phyloP scores from a whole-genome alignment of 1,284 basidiomycete genomes.

The Microbotryomycetes sp. region DNA sequence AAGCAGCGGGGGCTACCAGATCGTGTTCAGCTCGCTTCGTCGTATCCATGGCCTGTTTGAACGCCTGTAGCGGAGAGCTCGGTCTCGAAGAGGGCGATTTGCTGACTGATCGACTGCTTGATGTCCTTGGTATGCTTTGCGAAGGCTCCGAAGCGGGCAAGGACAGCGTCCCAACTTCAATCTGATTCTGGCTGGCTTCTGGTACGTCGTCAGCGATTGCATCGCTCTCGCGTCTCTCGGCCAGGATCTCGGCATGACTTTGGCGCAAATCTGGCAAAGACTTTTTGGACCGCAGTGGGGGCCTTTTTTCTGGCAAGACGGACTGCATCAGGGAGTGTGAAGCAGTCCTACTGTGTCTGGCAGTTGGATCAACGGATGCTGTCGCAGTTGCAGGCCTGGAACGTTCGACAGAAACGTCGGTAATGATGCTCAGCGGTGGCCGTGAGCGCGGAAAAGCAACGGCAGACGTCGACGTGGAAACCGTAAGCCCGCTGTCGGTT shows the following conservation, averaged over 20 bases:
- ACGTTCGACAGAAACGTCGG: background rate
- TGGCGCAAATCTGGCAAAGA: slow-evolving; percentile 78
- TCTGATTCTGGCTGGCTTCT: background rate
- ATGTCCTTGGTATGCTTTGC: background rate
- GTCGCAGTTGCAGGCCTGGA: background rate
- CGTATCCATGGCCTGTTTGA: slow-evolving; percentile 25
- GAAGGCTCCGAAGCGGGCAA: background rate
- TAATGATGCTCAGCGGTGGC: background rate
- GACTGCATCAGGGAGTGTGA: slow-evolving; percentile 46
- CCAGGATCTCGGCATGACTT: slow-evolving; percentile 42
- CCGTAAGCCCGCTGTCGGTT: background rate
- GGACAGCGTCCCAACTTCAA: background rate
- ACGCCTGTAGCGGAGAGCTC: background rate
- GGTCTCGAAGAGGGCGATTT: slow-evolving; percentile 1
- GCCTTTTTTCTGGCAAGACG: background rate
- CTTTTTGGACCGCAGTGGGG: slow-evolving; percentile 52
- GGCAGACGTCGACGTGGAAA: background rate
- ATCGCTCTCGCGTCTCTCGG: slow-evolving; percentile 30
- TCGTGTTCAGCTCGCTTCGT: slow-evolving; percentile 48
- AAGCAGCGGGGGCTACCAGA: slow-evolving; percentile 52
- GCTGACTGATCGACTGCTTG: background rate
- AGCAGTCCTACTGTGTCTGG: slow-evolving; percentile 52
- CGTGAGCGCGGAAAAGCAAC: background rate
- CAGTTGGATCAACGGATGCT: slow-evolving; percentile 33
- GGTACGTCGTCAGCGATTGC: background rate